These are phyloP conservation scores for Juncus inflexus DNA, from an alignment of 176 grass and related monocot species.

Conservation along the genomic window DNA sequence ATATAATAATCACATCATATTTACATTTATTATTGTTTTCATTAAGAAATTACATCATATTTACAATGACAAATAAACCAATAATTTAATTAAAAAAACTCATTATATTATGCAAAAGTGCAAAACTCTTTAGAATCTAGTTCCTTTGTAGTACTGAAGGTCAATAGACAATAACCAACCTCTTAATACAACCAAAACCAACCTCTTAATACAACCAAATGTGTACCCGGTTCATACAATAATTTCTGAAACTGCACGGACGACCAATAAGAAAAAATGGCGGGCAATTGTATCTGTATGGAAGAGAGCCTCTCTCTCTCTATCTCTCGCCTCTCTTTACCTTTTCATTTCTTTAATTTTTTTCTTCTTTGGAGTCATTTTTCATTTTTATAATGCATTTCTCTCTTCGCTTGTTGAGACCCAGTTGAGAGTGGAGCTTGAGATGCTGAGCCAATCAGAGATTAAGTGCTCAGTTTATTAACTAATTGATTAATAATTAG, in stretches of 20 bases:
- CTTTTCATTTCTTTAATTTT: neutral
- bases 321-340: neutral
- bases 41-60: too few relatives aligned
- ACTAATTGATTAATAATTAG: neutral
- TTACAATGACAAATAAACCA: too few relatives aligned
- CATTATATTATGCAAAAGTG: too few relatives aligned
- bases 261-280: conserved; percentile 22
- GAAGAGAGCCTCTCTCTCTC: neutral
- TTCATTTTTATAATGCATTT: conserved; percentile 11
- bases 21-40: too few relatives aligned
- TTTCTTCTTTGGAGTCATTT: neutral
- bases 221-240: conserved; percentile 3
- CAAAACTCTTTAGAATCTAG: too few relatives aligned
- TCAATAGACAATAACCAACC: neutral
- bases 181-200: neutral
- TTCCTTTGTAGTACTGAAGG: too few relatives aligned
- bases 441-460: neutral
- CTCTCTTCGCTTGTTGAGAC: conserved; percentile 2
- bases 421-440: neutral
- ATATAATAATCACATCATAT: too few relatives aligned
- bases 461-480: conserved; percentile 6
- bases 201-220: neutral
- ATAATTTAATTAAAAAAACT: too few relatives aligned
- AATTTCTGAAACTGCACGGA: neutral
- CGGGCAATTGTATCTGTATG: conserved; percentile 20